Conservation (phyloP, 169 alveolate genomes). For the Plasmodium gonderi region DNA sequence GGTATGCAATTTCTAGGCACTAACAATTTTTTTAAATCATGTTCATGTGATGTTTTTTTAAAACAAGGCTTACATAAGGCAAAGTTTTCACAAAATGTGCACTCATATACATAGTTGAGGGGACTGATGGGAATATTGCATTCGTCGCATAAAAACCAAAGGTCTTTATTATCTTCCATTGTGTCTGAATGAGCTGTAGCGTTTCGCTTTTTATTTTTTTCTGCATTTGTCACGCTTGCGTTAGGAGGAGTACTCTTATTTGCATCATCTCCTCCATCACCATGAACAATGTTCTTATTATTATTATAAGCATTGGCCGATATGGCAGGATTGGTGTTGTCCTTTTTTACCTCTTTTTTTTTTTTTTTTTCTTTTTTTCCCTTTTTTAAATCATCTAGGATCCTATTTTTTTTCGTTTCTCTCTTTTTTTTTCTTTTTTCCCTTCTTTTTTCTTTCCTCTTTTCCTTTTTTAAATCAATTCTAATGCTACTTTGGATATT, state of each 20-base stretch:
- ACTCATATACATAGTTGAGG: conserved; percentile 79
- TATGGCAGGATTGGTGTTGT: not conserved
- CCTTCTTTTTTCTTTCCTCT: conserved; percentile 38
- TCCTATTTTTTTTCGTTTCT: not conserved
- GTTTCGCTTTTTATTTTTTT: not conserved
- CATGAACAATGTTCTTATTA: not conserved
- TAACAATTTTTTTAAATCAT: conserved; percentile 69
- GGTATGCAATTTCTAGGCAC: conserved; percentile 65
- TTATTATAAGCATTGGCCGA: not conserved
- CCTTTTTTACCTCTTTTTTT: not conserved
- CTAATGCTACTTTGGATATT: conserved; percentile 33
- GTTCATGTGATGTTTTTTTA: conserved; percentile 78
- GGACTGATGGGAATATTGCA: conserved; percentile 79
- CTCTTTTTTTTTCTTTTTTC: conserved; percentile 18
- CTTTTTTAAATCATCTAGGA: conserved; percentile 17
- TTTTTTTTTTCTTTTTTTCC: not conserved
- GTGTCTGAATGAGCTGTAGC: conserved; percentile 21
- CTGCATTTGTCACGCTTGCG: not conserved
- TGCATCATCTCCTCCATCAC: not conserved
- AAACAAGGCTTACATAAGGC: conserved; percentile 81
- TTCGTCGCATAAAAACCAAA: conserved; percentile 85
- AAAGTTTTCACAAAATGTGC: conserved; percentile 81
- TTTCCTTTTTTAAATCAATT: conserved; percentile 19
- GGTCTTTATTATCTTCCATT: conserved; percentile 67
- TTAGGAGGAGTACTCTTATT: not conserved